Percentiles rank a stretch among this genome's conserved stretches.
phyloP scores from a whole-genome alignment of 768 basidiomycete genomes.

The Kwoniella dejecticola region DNA sequence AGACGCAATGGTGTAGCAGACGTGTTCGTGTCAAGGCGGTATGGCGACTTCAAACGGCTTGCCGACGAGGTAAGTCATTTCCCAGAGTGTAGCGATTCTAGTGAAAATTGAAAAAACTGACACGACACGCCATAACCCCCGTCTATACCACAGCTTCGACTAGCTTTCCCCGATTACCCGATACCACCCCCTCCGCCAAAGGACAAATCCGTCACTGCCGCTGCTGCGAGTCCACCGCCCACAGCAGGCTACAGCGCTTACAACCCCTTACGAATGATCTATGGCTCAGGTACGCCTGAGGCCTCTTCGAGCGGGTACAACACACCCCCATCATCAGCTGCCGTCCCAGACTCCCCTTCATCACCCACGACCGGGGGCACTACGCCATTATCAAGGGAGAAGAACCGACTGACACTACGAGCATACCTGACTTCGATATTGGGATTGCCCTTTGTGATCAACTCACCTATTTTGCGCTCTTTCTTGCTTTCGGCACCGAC shows the following conservation, averaged over 20 bases:
- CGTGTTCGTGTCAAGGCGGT: constrained; percentile 84
- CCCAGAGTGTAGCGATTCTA: too few species aligned
- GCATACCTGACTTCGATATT: constrained; percentile 86
- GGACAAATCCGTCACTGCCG: constrained; percentile 65
- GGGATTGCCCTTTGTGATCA: constrained; percentile 69
- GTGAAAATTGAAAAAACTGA: not conserved
- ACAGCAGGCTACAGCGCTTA: constrained; percentile 45
- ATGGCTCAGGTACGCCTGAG: constrained; percentile 28
- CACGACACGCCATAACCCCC: not conserved
- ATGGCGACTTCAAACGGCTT: constrained; percentile 91
- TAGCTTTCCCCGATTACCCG: constrained; percentile 79
- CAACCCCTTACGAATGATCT: constrained; percentile 49
- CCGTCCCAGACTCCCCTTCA: constrained; percentile 18
- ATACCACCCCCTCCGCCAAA: constrained; percentile 83
- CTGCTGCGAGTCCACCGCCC: constrained; percentile 27
- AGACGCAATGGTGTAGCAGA: constrained; percentile 71
- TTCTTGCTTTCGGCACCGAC: constrained; percentile 82
- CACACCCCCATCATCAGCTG: constrained; percentile 18
- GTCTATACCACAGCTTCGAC: constrained; percentile 66
- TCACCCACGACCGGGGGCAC: constrained; percentile 17
- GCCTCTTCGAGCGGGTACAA: constrained; percentile 11
- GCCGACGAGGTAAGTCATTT: constrained; percentile 69
- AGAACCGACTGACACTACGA: constrained; percentile 90
- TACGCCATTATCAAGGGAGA: constrained; percentile 75
- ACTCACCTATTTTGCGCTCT: constrained; percentile 79